Percentiles rank a stretch among this genome's conserved stretches.
These are phyloP conservation scores for Zygoascus bituminiphila DNA, from an alignment of 805 yeast species.

Conservation along the genomic window DNA sequence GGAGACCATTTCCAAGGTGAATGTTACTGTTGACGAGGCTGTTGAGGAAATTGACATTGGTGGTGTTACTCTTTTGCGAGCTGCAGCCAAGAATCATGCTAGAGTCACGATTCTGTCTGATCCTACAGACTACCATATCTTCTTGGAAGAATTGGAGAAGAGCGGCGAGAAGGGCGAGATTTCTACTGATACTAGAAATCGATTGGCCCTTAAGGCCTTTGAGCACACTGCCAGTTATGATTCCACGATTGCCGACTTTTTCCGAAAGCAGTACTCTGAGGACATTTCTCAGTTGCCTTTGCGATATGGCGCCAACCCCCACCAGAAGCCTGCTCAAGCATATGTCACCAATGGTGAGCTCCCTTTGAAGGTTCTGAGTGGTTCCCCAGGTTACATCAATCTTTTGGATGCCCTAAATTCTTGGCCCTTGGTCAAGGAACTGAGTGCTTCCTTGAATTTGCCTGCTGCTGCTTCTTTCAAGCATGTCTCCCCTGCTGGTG, in stretches of 20 bases:
- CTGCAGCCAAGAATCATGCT: conserved; percentile 97
- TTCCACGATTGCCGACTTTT: conserved; percentile 89
- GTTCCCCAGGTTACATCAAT: conserved; percentile 97
- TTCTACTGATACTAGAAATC: conserved; percentile 65
- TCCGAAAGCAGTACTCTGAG: conserved; percentile 95
- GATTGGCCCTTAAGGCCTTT: conserved; percentile 89
- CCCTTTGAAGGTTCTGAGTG: conserved; percentile 88
- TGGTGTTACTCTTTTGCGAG: conserved; percentile 93
- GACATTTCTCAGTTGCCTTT: conserved; percentile 81
- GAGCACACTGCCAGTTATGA: conserved; percentile 99
- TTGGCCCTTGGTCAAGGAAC: conserved; percentile 97
- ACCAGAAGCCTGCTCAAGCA: conserved; percentile 99
- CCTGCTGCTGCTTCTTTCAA: conserved; percentile 99
- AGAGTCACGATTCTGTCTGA: conserved; percentile 94
- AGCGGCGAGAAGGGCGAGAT: conserved; percentile 48
- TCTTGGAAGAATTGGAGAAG: conserved; percentile 67
- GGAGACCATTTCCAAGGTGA: conserved; percentile 91
- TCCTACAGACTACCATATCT: conserved; percentile 85
- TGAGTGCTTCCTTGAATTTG: conserved; percentile 83
- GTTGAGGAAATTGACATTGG: conserved; percentile 98
- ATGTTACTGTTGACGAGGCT: conserved; percentile 94
- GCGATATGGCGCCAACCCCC: conserved; percentile 98
- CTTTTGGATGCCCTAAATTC: conserved; percentile 93
- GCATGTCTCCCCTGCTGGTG: conserved; percentile 99
- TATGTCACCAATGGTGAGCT: conserved; percentile 76